These are phyloP conservation scores for Phytophthora rubi DNA, from an alignment of 352 stramenopile genomes.

Conservation along the genomic window DNA sequence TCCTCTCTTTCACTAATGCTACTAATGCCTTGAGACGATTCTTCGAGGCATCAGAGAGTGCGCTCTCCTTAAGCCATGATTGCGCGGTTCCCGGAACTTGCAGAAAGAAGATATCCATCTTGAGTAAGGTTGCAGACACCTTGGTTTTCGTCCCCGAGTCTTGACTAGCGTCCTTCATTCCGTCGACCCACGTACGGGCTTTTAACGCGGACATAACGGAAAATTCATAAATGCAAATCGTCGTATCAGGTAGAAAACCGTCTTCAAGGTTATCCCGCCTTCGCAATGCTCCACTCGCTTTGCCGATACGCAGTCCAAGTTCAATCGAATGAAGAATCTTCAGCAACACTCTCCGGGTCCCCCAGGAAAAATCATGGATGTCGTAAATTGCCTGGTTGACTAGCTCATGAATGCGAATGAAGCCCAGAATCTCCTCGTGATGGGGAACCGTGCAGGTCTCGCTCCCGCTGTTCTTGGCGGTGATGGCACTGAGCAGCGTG, in stretches of 20 bases:
- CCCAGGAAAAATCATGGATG: slow-evolving; percentile 46
- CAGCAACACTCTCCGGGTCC: slow-evolving; percentile 42
- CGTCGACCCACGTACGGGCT: slow-evolving; percentile 45
- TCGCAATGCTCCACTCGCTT: slow-evolving; percentile 36
- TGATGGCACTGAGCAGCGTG: slow-evolving; percentile 35
- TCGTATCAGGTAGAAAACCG: slow-evolving; percentile 5
- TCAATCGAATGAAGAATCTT: slow-evolving; percentile 61
- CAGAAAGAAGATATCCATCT: slow-evolving; percentile 73
- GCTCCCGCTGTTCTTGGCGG: slow-evolving; percentile 13
- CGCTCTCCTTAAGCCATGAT: slow-evolving; percentile 44
- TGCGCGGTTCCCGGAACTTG: slow-evolving; percentile 52
- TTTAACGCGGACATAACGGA: slow-evolving; percentile 26
- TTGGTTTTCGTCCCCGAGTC: slow-evolving; percentile 50
- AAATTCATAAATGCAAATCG: slow-evolving; percentile 31
- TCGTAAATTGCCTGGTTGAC: slow-evolving; percentile 40
- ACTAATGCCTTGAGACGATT: slow-evolving; percentile 46
- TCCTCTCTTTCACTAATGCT: slow-evolving; percentile 45
- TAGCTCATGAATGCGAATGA: slow-evolving; percentile 42
- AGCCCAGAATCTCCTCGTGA: slow-evolving; percentile 41
- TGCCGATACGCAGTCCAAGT: slow-evolving; percentile 49
- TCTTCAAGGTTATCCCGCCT: slow-evolving; percentile 4
- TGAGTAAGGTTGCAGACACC: slow-evolving; percentile 60
- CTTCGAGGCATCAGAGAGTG: slow-evolving; percentile 27
- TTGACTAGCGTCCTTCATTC: slow-evolving; percentile 50
- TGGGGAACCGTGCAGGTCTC: slow-evolving; percentile 21